Conservation (phyloP, 106 monocot species). For the Apostasia shenzhenica region DNA sequence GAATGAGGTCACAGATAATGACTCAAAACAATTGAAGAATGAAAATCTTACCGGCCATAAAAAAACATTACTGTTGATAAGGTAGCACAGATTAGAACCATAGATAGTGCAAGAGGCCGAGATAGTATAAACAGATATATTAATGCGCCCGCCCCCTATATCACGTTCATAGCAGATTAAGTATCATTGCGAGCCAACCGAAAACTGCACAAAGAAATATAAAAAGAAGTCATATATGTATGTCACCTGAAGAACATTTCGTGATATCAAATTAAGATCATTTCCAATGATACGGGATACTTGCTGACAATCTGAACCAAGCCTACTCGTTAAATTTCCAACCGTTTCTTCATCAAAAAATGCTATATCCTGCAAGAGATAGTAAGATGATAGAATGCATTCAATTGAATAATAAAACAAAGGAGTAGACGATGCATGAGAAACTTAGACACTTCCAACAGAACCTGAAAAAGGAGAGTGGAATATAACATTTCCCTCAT, state of each 20-base stretch:
- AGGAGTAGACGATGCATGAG: neutral
- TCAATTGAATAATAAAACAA: neutral
- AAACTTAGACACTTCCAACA: neutral
- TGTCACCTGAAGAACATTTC: slow-evolving; percentile 83
- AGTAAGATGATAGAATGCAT: neutral
- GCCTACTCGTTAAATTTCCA: slow-evolving; percentile 94
- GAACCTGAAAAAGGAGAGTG: slow-evolving; percentile 75
- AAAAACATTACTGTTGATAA: slow-evolving; percentile 57
- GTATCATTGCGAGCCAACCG: neutral
- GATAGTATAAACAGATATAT: slow-evolving; percentile 74
- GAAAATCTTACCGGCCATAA: slow-evolving; percentile 57
- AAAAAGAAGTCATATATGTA: neutral
- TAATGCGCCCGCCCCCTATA: slow-evolving; percentile 74
- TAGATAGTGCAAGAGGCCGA: slow-evolving; percentile 80
- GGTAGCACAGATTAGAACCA: slow-evolving; percentile 51
- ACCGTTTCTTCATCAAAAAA: slow-evolving; percentile 94
- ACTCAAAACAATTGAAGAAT: neutral
- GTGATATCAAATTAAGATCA: slow-evolving; percentile 89
- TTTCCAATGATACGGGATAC: slow-evolving; percentile 90
- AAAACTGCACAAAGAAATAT: neutral
- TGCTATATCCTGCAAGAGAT: slow-evolving; percentile 50
- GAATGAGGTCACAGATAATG: no score
- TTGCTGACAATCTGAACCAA: slow-evolving; percentile 98
- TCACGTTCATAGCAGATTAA: slow-evolving; percentile 8
- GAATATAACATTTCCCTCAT: slow-evolving; percentile 86